These are phyloP conservation scores for Rossbeevera mucosa DNA, from an alignment of 768 basidiomycete genomes.

Conservation along the genomic window DNA sequence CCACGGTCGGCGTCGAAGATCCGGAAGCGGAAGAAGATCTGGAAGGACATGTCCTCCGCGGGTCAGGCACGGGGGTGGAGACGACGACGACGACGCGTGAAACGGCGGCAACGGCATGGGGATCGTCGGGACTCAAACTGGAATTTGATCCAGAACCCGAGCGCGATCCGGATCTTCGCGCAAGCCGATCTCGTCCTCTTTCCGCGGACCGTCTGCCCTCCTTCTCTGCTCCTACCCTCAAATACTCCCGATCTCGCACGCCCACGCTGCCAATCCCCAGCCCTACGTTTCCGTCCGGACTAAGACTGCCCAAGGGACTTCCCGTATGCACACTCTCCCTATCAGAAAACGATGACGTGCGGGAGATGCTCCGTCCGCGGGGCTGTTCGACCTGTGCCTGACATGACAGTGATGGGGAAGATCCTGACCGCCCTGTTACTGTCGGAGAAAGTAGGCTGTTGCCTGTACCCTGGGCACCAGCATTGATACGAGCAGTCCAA, in stretches of 20 bases:
- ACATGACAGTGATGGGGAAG: constrained; percentile 32
- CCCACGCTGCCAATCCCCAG: constrained; percentile 30
- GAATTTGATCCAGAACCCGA: constrained; percentile 34
- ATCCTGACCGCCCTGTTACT: constrained; percentile 29
- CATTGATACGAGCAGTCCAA: constrained; percentile 7
- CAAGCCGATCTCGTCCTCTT: constrained; percentile 27
- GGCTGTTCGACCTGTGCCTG: constrained; percentile 28
- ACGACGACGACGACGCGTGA: constrained; percentile 3
- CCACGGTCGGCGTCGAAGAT: constrained; percentile 20
- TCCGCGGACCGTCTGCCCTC: constrained; percentile 27
- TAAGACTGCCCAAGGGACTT: constrained; percentile 35
- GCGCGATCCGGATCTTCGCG: constrained; percentile 24
- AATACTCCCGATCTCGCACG: constrained; percentile 32
- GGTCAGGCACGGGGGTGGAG: constrained; percentile 7
- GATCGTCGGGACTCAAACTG: constrained; percentile 32
- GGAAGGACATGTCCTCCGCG: constrained; percentile 12
- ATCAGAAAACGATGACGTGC: constrained; percentile 54
- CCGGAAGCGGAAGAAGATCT: constrained; percentile 27
- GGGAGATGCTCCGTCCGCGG: constrained; percentile 53
- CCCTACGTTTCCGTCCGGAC: constrained; percentile 35
- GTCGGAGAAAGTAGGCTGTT: constrained; percentile 26
- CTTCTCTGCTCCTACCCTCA: constrained; percentile 14
- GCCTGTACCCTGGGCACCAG: constrained; percentile 14
- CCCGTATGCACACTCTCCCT: constrained; percentile 37
- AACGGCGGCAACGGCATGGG: neutral